Conservation (phyloP, 2,329 filamentous ascomycete genomes). For the Colletotrichum sp. region DNA sequence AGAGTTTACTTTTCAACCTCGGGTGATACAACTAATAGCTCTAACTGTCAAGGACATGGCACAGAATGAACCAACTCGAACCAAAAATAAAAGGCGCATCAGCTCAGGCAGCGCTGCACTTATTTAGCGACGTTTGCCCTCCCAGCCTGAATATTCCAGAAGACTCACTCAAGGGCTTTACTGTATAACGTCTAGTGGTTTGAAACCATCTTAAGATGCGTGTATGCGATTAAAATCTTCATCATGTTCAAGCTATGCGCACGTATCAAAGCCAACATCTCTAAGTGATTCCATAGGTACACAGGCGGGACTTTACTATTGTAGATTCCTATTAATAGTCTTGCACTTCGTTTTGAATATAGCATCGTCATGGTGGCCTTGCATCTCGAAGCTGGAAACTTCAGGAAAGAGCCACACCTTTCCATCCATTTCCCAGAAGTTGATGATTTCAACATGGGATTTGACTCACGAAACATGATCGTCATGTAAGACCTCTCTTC, state of each 20-base stretch:
- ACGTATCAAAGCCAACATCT: neutral
- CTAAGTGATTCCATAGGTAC: rapidly evolving
- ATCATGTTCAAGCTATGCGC: rapidly evolving
- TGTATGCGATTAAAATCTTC: neutral
- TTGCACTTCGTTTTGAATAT: neutral
- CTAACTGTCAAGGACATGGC: neutral
- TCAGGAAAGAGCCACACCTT: neutral
- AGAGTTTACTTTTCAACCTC: rapidly evolving
- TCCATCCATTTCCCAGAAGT: neutral
- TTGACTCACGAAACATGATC: neutral
- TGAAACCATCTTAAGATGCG: rapidly evolving
- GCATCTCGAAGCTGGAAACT: neutral
- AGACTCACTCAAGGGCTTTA: neutral
- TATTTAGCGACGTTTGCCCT: rapidly evolving
- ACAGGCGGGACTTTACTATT: rapidly evolving
- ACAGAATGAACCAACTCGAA: neutral
- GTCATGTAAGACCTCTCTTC: neutral
- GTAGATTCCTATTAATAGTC: neutral
- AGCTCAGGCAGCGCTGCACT: rapidly evolving
- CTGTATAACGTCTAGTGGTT: neutral
- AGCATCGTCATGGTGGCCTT: neutral
- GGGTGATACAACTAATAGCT: neutral
- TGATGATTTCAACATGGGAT: neutral
- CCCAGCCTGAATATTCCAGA: neutral
- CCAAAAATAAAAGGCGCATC: rapidly evolving